These are phyloP conservation scores for Trypanosomatidae sp. DNA, from an alignment of 208 protist species.

Conservation along the genomic window DNA sequence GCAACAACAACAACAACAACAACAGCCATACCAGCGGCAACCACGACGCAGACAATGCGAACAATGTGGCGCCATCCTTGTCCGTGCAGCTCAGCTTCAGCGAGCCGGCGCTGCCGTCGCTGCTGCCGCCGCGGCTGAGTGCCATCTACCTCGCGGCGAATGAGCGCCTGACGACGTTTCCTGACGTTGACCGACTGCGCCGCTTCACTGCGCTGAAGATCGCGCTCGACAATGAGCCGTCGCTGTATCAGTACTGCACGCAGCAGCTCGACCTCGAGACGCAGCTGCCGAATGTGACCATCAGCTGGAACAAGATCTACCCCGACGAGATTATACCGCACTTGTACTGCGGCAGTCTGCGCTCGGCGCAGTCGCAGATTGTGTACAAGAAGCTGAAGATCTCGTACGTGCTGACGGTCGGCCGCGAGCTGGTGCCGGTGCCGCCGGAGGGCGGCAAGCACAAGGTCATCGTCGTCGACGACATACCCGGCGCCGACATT, in stretches of 20 bases:
- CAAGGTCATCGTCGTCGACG: conserved; percentile 64
- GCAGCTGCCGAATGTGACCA: conserved; percentile 48
- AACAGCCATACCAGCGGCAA: neutral
- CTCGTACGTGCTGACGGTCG: conserved; percentile 65
- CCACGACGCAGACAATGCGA: neutral
- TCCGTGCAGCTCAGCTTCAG: no score
- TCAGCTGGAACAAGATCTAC: conserved; percentile 89
- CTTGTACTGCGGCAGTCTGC: conserved; percentile 75
- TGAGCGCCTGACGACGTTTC: conserved; percentile 39
- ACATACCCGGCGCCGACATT: conserved; percentile 78
- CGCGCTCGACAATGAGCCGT: conserved; percentile 78
- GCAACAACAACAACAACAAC: neutral
- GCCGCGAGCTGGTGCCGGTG: conserved; percentile 49
- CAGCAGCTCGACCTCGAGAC: conserved; percentile 30
- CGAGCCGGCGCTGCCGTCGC: conserved; percentile 1
- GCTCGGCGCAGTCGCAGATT: conserved; percentile 71
- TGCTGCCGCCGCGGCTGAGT: conserved; percentile 27
- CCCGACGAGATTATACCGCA: conserved; percentile 72
- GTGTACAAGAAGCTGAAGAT: conserved; percentile 81
- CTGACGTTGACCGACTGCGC: conserved; percentile 14
- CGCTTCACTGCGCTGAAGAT: conserved; percentile 48
- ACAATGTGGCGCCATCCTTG: no score
- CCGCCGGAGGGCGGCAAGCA: conserved; percentile 56
- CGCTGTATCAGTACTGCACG: conserved; percentile 41
- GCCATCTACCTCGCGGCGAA: conserved; percentile 71